Evolutionary conservation across 352 stramenopile genomes (phyloP), one percentile per base, ranked within the genome.

Genomic region (Phytopythium helicoides): DNA sequence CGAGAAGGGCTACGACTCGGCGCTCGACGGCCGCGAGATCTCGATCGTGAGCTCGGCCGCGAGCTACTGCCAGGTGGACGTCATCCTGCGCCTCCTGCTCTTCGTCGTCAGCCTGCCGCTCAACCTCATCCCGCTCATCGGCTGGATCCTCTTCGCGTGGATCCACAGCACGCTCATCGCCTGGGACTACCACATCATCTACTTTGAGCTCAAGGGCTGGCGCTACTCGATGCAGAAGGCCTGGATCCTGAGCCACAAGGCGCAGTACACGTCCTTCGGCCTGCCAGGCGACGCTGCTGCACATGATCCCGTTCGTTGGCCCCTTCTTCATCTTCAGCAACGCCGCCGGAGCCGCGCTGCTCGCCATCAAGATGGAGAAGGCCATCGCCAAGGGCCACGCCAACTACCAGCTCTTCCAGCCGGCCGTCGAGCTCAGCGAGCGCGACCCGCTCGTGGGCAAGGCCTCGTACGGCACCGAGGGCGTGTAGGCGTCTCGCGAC

Each of bases 321-420:
- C 58, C 68, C 48, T 47, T 87, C 31, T 84, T 87, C 48, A 59
- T 79, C n/a, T 80, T 86, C 53, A 79, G 67, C 34, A 87, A 87
- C 60, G 79, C 73, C 26, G 76, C 75, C 55, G 71, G 76, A n/a
- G 73, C 73, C 0, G 75, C 73, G 18, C 55, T 84, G 14, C 73
- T 83, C 19, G 75, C 75, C 2, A 65, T 67, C 49, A 76, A 85
- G 54, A 68, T 87, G 58, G 76, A 85, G 58, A 64, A 56, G n/a
- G 64, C 81, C 31, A 47, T 63, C 42, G 51, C 60, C 8, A 62
- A 71, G 50, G 54, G 59, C 40, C 54, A 71, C 44, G 40, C 18
- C 31, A 3, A 39, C n/a, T 52, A 52, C n/a, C 45, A 52, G 19
- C 45, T 33, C 6, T 52, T 52, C 45, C 45, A 52, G 45, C 28